A percentile compares a stretch with the other conserved stretches of the same genome.
Conservation (phyloP, 192 early-diverging fungal genomes). For the Kickxella alabastrina region DNA sequence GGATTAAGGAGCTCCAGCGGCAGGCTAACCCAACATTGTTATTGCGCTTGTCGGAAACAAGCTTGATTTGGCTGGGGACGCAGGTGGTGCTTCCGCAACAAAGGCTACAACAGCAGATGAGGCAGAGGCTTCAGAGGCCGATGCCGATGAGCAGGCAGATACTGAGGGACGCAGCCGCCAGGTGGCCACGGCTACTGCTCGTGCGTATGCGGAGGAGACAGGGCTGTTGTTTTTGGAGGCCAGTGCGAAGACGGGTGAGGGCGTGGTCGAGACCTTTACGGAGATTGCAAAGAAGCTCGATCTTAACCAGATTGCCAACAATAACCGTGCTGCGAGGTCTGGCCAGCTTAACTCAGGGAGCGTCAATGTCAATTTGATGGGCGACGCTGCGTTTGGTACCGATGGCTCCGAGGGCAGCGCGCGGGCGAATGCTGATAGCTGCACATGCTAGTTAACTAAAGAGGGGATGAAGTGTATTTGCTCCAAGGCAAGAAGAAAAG, state of each 20-base stretch:
- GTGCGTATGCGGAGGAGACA: conserved; percentile 72
- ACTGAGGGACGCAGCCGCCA: conserved; percentile 51
- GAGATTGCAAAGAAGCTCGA: conserved; percentile 66
- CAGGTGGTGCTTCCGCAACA: conserved; percentile 5
- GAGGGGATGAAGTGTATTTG: too few relatives aligned
- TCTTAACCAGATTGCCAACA: conserved; percentile 41
- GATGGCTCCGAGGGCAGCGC: conserved; percentile 13
- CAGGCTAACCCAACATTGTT: conserved; percentile 95
- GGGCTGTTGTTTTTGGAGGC: conserved; percentile 88
- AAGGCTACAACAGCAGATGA: conserved; percentile 25
- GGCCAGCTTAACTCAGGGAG: conserved; percentile 49
- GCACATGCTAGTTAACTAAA: conserved; percentile 34
- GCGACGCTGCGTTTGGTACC: conserved; percentile 24
- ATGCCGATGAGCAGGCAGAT: conserved; percentile 5
- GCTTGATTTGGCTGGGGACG: conserved; percentile 63
- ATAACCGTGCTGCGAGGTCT: conserved; percentile 15
- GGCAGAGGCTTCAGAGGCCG: conserved; percentile 1
- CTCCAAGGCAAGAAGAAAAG: too few relatives aligned
- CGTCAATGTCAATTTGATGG: conserved; percentile 44
- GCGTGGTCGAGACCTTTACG: conserved; percentile 85
- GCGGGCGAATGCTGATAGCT: conserved; percentile 15
- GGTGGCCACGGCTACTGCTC: conserved; percentile 70
- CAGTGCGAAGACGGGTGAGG: conserved; percentile 79
- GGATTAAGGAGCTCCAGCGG: conserved; percentile 95
- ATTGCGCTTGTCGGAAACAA: conserved; percentile 98